Evolutionary conservation across 495 filamentous ascomycete genomes (phyloP), one percentile per base, ranked within the genome.

Genomic region (Annulohypoxylon nitens): DNA sequence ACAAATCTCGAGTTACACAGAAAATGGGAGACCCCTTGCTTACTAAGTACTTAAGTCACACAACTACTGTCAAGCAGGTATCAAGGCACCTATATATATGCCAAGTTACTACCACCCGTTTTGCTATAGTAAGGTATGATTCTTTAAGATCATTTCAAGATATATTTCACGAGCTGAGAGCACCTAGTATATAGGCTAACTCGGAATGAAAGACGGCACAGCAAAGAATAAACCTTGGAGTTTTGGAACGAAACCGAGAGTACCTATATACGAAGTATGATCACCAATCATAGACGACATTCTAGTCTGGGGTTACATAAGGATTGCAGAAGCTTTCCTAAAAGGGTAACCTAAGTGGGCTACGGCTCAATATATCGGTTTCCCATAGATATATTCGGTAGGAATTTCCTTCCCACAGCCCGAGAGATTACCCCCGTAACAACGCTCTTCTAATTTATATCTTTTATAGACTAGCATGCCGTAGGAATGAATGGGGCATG

Each of bases 401-500:
- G 4, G 25, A 54, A 54, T 11, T 54, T 0, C 25, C 50, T 30
- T 54, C 11, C 50, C 10, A n/a, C 23, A 26, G 48, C 11, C 11
- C 20, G 1, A 54, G 0, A 54, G 25, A 54, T 54, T n/a, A 54
- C 50, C 23, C 12, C 12, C 23, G 2, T 54, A 33, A 2, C 50
- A 33, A 25, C 9, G 3, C 0, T 33, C 25, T 30, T 30, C 30
- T 14, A 10, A 33, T 1, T 54, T 1, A 20, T n/a, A 23, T 20
- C 16, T 33, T 30, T 53, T 53, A 30, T 30, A 11, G 3, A 54
- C 50, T 54, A 54, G 25, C 25, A 54, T 54, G 25, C 30, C 14
- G 48, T n/a, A 33, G 25, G 23, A 54, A 30, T 54, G 50, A 30
- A 54, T 54, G 50, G 50, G 50, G 50, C 25, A 54, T 33, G 50